A percentile compares a stretch with the other conserved stretches of the same genome.
These are phyloP conservation scores for Sporothrix sp. DNA, from an alignment of 2,329 filamentous ascomycete genomes.

Conservation along the genomic window DNA sequence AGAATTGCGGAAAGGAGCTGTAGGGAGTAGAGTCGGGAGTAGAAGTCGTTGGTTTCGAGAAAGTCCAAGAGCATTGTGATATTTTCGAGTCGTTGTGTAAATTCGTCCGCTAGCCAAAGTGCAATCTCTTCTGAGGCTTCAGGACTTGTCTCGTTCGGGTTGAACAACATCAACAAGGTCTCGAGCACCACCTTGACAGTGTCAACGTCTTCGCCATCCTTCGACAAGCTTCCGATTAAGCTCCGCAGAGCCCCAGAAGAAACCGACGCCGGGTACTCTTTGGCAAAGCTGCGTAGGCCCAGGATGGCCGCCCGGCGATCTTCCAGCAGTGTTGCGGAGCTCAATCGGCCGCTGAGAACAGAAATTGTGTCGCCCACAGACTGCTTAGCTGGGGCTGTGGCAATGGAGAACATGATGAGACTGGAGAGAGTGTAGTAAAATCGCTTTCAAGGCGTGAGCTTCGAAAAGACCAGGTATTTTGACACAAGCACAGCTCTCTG, in stretches of 20 bases:
- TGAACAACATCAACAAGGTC: conserved; percentile 89
- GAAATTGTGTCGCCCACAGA: conserved; percentile 91
- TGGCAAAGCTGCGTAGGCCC: conserved; percentile 88
- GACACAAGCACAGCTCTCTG: not conserved
- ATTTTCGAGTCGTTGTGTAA: conserved; percentile 95
- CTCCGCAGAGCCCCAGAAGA: conserved; percentile 85
- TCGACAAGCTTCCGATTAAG: conserved; percentile 73
- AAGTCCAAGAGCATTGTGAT: conserved; percentile 84
- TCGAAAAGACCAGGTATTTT: too few relatives aligned
- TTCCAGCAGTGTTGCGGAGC: conserved; percentile 84
- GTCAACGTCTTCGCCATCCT: conserved; percentile 89
- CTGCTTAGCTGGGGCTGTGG: conserved; percentile 80
- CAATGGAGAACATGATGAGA: conserved; percentile 48
- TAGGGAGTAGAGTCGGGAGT: conserved; percentile 80
- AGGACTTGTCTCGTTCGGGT: conserved; percentile 58
- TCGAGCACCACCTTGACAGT: conserved; percentile 92
- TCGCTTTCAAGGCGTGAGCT: too few relatives aligned
- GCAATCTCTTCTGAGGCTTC: conserved; percentile 95
- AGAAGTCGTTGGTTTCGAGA: conserved; percentile 78
- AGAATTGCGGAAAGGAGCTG: conserved; percentile 83
- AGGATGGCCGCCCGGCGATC: conserved; percentile 89
- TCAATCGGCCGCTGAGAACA: conserved; percentile 75
- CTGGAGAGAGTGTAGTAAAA: not conserved
- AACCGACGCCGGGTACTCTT: conserved; percentile 91
- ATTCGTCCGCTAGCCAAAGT: conserved; percentile 94